A percentile compares a stretch with the other conserved stretches of the same genome.
Evolutionary conservation across 352 stramenopile genomes (phyloP).

Genomic region (Aphanomyces euteiches): DNA sequence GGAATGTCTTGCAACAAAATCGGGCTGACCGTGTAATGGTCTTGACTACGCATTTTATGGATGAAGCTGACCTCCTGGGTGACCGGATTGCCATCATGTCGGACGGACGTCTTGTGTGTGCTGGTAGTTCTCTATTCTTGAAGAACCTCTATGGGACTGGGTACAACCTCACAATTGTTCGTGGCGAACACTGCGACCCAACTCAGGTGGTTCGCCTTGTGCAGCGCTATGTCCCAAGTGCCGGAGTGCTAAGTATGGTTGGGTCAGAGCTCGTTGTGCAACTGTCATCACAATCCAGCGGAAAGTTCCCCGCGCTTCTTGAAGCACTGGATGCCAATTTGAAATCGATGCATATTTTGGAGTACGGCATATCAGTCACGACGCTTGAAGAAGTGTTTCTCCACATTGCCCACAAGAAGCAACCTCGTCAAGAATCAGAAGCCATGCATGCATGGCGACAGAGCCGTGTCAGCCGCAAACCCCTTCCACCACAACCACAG

Average conservation of each 20-base stretch:
- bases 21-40: conserved; percentile 85
- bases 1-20: conserved; percentile 88
- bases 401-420: conserved; percentile 40
- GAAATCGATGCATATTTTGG: conserved; percentile 55
- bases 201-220: conserved; percentile 36
- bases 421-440: neutral
- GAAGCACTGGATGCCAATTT: conserved; percentile 61
- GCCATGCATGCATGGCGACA: conserved; percentile 4
- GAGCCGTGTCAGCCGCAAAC: neutral
- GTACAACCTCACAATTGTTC: conserved; percentile 81
- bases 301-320: conserved; percentile 90
- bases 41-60: conserved; percentile 94
- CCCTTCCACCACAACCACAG: neutral
- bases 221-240: conserved; percentile 55
- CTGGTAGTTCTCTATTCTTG: conserved; percentile 86
- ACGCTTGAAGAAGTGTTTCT: conserved; percentile 99
- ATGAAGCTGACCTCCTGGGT: conserved; percentile 55
- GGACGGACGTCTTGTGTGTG: conserved; percentile 82
- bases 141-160: conserved; percentile 92
- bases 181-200: conserved; percentile 21
- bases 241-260: conserved; percentile 85
- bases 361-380: conserved; percentile 97
- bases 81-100: conserved; percentile 92
- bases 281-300: conserved; percentile 79
- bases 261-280: conserved; percentile 95